Evolutionary conservation across 805 yeast genomes (phyloP).

Genomic region (Saccharomyces paradoxus): DNA sequence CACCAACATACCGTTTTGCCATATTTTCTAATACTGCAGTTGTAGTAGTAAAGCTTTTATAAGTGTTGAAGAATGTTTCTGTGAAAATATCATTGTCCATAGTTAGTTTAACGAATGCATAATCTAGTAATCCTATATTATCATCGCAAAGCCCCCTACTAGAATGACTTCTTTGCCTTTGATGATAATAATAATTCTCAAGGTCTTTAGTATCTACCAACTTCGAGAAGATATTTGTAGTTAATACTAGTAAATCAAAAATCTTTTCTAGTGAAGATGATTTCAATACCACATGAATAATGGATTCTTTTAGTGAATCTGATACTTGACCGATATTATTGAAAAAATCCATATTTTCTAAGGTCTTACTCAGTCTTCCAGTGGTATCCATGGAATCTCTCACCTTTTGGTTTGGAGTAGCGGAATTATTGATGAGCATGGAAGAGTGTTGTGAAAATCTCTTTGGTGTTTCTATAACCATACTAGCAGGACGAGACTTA

Average conservation of each 20-base stretch:
- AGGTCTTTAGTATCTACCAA: constrained; percentile 38
- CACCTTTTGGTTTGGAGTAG: constrained; percentile 1
- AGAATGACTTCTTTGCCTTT: constrained; percentile 12
- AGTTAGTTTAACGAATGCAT: constrained; percentile 38
- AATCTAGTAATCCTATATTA: constrained; percentile 29
- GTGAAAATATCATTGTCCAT: constrained; percentile 62
- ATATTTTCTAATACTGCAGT: constrained; percentile 43
- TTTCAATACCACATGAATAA: constrained; percentile 44
- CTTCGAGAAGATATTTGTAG: constrained; percentile 50
- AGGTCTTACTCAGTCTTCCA: constrained; percentile 17
- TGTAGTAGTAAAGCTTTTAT: constrained; percentile 58
- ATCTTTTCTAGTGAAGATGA: constrained; percentile 70
- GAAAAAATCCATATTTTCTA: constrained; percentile 27
- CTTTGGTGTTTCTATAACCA: constrained; percentile 40
- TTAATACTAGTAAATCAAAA: constrained; percentile 71
- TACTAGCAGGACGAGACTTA: constrained; percentile 38
- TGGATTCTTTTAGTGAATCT: constrained; percentile 29
- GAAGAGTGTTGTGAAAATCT: constrained; percentile 34
- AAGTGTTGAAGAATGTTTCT: constrained; percentile 61
- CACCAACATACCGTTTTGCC: constrained; percentile 49
- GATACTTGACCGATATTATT: constrained; percentile 26
- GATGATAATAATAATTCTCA: constrained; percentile 32
- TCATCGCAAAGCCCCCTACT: constrained; percentile 2
- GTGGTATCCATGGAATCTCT: constrained; percentile 21
- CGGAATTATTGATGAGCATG: constrained; percentile 4